These are phyloP conservation scores for Aureoboletus auriporus DNA, from an alignment of 768 basidiomycete species.

Conservation along the genomic window DNA sequence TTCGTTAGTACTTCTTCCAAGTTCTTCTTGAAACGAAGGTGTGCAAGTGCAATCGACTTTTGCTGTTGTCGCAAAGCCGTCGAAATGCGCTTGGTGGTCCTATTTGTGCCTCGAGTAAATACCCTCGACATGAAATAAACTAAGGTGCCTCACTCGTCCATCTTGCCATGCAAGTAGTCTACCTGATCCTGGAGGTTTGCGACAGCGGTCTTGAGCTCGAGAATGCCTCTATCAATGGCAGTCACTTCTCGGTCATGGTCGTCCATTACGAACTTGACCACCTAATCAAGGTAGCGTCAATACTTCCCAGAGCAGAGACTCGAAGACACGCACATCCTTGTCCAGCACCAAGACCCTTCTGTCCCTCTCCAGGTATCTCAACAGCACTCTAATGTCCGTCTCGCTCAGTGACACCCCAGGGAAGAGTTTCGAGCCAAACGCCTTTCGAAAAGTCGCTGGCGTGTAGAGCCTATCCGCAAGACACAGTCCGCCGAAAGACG, in stretches of 20 bases:
- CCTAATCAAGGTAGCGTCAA: conserved; percentile 36
- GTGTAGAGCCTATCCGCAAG: conserved; percentile 62
- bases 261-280: conserved; percentile 71
- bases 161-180: conserved; percentile 60
- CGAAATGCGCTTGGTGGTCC: conserved; percentile 64
- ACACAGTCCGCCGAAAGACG: conserved; percentile 38
- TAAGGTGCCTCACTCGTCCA: conserved; percentile 55
- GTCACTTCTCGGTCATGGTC: conserved; percentile 49
- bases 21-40: conserved; percentile 78
- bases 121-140: neutral
- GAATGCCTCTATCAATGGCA: conserved; percentile 75
- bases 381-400: conserved; percentile 61
- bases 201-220: conserved; percentile 76
- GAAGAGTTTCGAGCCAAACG: conserved; percentile 46
- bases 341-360: conserved; percentile 57
- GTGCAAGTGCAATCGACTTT: conserved; percentile 68
- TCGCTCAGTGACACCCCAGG: conserved; percentile 49
- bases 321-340: conserved; percentile 50
- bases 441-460: conserved; percentile 53
- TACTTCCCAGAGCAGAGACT: neutral
- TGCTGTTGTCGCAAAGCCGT: conserved; percentile 63
- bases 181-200: conserved; percentile 66
- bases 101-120: conserved; percentile 25
- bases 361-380: conserved; percentile 82
- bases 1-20: conserved; percentile 75